Percentiles rank a stretch among this genome's conserved stretches.
Evolutionary conservation across 768 basidiomycete genomes (phyloP).

Genomic region (Russula compacta): DNA sequence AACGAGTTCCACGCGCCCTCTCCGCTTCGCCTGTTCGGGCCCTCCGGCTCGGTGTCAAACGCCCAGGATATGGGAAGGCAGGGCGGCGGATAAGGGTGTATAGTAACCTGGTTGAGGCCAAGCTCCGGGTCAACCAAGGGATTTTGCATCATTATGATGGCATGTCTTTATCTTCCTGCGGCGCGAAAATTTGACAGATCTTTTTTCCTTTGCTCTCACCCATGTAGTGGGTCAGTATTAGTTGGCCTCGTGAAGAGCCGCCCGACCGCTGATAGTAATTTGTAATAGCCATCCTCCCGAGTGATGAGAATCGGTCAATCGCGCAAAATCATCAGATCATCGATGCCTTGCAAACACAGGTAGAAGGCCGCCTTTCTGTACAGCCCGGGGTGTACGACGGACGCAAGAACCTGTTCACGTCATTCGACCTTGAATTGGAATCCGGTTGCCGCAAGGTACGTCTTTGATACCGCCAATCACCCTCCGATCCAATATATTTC

Average conservation of each 20-base stretch:
- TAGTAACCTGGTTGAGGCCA: constrained; percentile 56
- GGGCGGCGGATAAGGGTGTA: constrained; percentile 36
- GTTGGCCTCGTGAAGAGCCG: not conserved
- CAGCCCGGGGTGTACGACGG: constrained; percentile 74
- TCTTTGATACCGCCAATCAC: not conserved
- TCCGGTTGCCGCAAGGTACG: constrained; percentile 39
- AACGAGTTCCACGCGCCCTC: constrained; percentile 6
- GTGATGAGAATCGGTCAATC: constrained; percentile 57
- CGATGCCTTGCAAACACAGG: constrained; percentile 45
- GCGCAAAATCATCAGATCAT: constrained; percentile 64
- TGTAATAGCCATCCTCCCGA: constrained; percentile 40
- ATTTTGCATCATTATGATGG: constrained; percentile 75
- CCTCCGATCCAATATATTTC: not conserved
- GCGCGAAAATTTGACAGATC: not conserved
- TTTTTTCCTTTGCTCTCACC: too few relatives aligned
- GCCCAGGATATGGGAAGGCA: constrained; percentile 51
- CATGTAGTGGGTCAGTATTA: constrained; percentile 36
- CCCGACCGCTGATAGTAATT: constrained; percentile 25
- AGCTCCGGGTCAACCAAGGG: constrained; percentile 39
- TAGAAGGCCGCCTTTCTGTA: constrained; percentile 54
- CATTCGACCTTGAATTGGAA: constrained; percentile 52
- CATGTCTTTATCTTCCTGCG: constrained; percentile 26
- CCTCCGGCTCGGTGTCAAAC: constrained; percentile 47
- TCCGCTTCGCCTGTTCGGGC: constrained; percentile 34
- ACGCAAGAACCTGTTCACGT: constrained; percentile 64